Base-by-base conservation (phyloP, 352 stramenopile genomes). In the Albugo laibachii region DNA sequence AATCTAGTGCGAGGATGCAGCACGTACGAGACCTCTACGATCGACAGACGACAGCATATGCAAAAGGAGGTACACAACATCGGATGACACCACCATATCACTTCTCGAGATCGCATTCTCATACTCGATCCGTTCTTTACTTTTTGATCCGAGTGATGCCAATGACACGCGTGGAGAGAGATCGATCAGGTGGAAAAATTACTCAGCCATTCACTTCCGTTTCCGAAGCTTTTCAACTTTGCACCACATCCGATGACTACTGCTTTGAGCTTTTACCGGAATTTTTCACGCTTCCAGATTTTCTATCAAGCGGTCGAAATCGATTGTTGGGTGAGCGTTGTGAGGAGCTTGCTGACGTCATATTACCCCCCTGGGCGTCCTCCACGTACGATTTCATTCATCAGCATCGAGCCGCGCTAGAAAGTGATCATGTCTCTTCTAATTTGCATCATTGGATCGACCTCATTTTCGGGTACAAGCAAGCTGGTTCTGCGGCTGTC, bases 401-500 rank as follows among this genome's bases (percentile, higher is more conserved):
- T 16, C 80, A 97, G 42, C 94, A 94, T 60, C 85, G 88, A 11
- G 55, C 95, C 47, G 93, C 96, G 11, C 77, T 99, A 19, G 96
- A 99, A 63, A 97, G 87, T 59, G 94, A 99, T 40, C 95, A 95
- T 56, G 95, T 99, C 1, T 98, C 93, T 36, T 80, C 66, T 48
- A 81, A 98, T 53, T 74, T 99, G 15, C 94, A 99, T 60, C 66
- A 89, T 60, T 99, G 96, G 96, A 95, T 99, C 31, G 95, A 99
- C 69, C 74, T 99, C 20, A 83, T 99, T 20, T 99, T 99, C 66
- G 95, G 95, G 0, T 97, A 78, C 65, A 97, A 98, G 47, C 96
- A 99, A 57, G 62, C 67, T 40, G 92, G 95, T 16, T 58, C 73
- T 37, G 58, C 64, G 11, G 87, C 94, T 0, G 69, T 93, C 15